These are phyloP conservation scores for Galeopsis tetrahit DNA, from an alignment of 257 asterid genomes.

Conservation along the genomic window DNA sequence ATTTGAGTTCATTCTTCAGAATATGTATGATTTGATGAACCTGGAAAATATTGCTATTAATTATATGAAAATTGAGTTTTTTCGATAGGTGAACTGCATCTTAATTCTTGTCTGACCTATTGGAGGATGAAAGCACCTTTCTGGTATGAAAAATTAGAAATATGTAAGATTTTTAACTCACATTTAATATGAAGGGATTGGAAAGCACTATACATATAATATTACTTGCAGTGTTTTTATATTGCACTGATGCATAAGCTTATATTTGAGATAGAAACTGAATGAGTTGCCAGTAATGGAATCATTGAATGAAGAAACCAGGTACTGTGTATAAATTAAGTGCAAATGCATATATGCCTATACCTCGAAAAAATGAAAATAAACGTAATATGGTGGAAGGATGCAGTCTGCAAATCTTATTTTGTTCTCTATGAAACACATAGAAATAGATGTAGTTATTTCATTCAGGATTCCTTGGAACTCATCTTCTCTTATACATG, in stretches of 20 bases:
- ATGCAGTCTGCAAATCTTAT: constrained; percentile 7
- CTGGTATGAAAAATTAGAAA: neutral
- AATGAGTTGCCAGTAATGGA: neutral
- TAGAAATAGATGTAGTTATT: neutral
- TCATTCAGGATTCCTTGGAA: constrained; percentile 5
- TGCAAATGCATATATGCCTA: neutral
- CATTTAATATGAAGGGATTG: constrained; percentile 6
- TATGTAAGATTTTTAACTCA: neutral
- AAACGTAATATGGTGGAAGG: constrained; percentile 19
- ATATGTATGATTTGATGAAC: neutral
- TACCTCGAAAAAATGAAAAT: neutral
- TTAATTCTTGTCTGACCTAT: constrained; percentile 11
- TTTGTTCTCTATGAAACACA: neutral
- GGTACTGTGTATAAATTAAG: neutral
- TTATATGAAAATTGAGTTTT: neutral
- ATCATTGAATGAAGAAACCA: neutral
- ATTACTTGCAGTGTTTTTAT: neutral
- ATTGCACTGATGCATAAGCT: neutral
- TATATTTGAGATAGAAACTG: constrained; percentile 12
- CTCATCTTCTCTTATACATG: neutral
- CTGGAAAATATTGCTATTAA: neutral
- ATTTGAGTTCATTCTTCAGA: neutral
- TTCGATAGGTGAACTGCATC: neutral
- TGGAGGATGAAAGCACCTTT: constrained; percentile 5
- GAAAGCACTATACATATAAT: neutral